Conservation (phyloP, 2,329 filamentous ascomycete species). For the Nannizzia gypsea region DNA sequence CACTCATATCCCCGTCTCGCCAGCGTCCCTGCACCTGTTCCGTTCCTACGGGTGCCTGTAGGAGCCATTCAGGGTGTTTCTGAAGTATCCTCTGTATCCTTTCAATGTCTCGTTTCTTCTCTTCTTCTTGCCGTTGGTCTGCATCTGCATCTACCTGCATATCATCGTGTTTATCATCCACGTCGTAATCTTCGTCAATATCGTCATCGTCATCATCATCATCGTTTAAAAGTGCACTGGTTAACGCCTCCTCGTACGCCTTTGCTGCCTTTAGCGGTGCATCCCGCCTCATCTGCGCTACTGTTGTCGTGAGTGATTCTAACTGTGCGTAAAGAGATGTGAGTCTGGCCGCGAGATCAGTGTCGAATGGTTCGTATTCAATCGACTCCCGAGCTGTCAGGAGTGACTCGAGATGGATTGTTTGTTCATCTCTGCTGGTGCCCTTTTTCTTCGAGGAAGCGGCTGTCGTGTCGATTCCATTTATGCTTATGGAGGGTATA, state of each 20-base stretch:
- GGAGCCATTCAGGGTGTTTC: constrained; percentile 19
- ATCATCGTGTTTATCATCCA: neutral
- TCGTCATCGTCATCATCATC: constrained; percentile 50
- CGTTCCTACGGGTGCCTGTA: constrained; percentile 25
- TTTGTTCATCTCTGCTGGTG: constrained; percentile 7
- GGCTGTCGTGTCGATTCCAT: constrained; percentile 32
- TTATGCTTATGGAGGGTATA: constrained; percentile 36
- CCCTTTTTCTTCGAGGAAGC: constrained; percentile 1
- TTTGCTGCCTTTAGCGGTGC: constrained; percentile 33
- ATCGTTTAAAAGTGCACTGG: constrained; percentile 24
- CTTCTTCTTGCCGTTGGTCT: constrained; percentile 5
- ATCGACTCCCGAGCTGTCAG: constrained; percentile 32
- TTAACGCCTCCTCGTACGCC: constrained; percentile 27
- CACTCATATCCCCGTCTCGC: constrained; percentile 32
- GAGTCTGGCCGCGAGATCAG: constrained; percentile 32
- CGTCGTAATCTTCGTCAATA: neutral
- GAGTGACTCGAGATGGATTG: constrained; percentile 23
- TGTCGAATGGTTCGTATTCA: constrained; percentile 38
- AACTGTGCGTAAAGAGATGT: constrained; percentile 37
- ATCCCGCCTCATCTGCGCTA: constrained; percentile 36
- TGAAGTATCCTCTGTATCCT: neutral
- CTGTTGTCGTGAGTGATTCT: constrained; percentile 36
- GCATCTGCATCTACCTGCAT: no score
- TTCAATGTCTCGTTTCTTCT: neutral
- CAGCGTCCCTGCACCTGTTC: constrained; percentile 28